Conservation (phyloP, 1,139 yeast species). For the Protomyces inouyei region DNA sequence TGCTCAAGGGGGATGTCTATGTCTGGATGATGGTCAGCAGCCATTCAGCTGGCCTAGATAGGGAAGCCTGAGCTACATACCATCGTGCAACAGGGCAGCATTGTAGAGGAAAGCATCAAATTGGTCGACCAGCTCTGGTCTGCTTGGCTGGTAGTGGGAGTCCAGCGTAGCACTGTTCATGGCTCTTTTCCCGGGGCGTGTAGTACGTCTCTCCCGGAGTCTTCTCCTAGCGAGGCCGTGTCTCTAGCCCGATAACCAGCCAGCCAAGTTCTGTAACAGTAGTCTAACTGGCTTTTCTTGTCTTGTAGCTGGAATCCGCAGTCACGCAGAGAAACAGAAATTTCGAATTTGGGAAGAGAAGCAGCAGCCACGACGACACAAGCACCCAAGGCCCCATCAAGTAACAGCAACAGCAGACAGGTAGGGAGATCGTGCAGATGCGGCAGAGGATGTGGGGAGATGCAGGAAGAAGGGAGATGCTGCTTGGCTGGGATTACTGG, state of each 20-base stretch:
- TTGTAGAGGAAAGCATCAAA: conserved; percentile 17
- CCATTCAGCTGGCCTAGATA: neutral
- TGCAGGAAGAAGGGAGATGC: no score
- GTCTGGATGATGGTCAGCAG: neutral
- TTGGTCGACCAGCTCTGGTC: conserved; percentile 22
- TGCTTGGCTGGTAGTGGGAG: conserved; percentile 1
- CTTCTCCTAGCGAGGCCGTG: neutral
- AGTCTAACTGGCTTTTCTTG: neutral
- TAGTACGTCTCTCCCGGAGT: neutral
- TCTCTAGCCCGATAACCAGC: neutral
- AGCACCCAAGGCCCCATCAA: neutral
- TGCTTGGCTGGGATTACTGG: no score
- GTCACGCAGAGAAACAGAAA: neutral
- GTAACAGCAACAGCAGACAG: neutral
- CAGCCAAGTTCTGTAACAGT: no score
- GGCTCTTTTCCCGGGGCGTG: neutral
- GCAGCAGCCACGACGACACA: neutral
- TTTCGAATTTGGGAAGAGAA: neutral
- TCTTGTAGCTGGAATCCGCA: neutral
- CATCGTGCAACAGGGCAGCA: conserved; percentile 38
- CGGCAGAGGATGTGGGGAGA: no score
- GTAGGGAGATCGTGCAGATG: neutral
- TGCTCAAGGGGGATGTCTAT: conserved; percentile 39
- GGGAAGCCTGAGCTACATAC: neutral
- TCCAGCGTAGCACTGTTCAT: neutral